These are phyloP conservation scores for Waltergamsia citrina DNA, from an alignment of 2,329 filamentous ascomycete species.

Conservation along the genomic window DNA sequence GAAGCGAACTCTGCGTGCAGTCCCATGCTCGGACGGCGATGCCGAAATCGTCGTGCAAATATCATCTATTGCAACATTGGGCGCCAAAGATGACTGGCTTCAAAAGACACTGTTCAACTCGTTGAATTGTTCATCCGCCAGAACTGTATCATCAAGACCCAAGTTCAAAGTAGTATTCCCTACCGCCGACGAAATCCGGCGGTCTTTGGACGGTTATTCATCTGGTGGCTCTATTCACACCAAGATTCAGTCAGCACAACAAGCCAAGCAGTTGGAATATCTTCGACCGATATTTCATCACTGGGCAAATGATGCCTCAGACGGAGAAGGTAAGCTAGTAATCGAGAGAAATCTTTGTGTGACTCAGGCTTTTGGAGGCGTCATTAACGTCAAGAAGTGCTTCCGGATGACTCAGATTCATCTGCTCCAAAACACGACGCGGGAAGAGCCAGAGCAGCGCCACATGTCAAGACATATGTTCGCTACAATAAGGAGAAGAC, in stretches of 20 bases:
- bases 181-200: slow-evolving; percentile 67
- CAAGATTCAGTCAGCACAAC: slow-evolving; percentile 60
- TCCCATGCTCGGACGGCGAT: slow-evolving; percentile 33
- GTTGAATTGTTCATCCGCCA: slow-evolving; percentile 15
- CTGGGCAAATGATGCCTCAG: slow-evolving; percentile 56
- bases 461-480: slow-evolving; percentile 86
- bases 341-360: not conserved
- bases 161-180: slow-evolving; percentile 70
- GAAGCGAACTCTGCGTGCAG: slow-evolving; percentile 43
- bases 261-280: slow-evolving; percentile 66
- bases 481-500: slow-evolving; percentile 41
- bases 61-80: slow-evolving; percentile 76
- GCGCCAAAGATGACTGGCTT: slow-evolving; percentile 63
- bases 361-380: no score
- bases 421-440: slow-evolving; percentile 28
- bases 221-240: slow-evolving; percentile 77
- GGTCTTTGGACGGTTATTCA: slow-evolving; percentile 66
- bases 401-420: not conserved
- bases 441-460: slow-evolving; percentile 61
- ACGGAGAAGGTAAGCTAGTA: slow-evolving; percentile 1
- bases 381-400: no score
- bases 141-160: slow-evolving; percentile 21
- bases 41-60: slow-evolving; percentile 53
- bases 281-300: slow-evolving; percentile 62
- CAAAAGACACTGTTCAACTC: slow-evolving; percentile 50